Conservation (phyloP, 257 asterid species). For the Eucommia ulmoides region DNA sequence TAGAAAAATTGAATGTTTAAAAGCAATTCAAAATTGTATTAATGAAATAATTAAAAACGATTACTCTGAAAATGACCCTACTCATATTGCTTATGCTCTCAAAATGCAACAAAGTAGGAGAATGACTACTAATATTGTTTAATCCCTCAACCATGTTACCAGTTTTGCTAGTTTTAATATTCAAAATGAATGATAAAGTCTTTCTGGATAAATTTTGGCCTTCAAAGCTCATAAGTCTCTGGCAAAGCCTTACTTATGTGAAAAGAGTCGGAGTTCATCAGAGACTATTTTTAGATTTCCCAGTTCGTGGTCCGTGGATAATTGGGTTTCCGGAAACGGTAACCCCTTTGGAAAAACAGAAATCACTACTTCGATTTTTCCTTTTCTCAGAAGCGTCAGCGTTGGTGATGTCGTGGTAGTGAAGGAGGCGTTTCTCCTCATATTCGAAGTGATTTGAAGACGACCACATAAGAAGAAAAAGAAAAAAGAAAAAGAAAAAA, state of each 20-base stretch:
- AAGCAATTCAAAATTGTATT: no score
- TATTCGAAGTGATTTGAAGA: slow-evolving; percentile 36
- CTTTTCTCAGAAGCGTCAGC: slow-evolving; percentile 53
- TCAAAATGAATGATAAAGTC: slow-evolving; percentile 41
- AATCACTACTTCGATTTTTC: slow-evolving; percentile 35
- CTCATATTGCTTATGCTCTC: no score
- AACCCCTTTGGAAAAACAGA: slow-evolving; percentile 51
- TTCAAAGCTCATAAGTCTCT: slow-evolving; percentile 58
- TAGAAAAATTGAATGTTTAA: no score
- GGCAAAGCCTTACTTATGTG: slow-evolving; percentile 36
- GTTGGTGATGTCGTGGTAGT: slow-evolving; percentile 42
- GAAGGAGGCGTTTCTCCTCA: slow-evolving; percentile 43
- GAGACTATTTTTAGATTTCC: slow-evolving; percentile 58
- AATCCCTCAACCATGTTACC: no score
- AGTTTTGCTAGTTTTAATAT: no score
- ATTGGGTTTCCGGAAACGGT: slow-evolving; percentile 42
- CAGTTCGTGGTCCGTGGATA: slow-evolving; percentile 49
- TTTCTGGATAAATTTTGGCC: slow-evolving; percentile 44
- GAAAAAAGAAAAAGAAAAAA: no score
- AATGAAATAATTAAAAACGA: no score
- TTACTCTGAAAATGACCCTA: no score
- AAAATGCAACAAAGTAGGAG: no score
- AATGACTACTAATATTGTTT: no score
- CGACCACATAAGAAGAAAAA: no score
- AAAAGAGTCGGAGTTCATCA: slow-evolving; percentile 27